Conservation (phyloP, 257 asterid genomes). For the Penstemon newberryi region DNA sequence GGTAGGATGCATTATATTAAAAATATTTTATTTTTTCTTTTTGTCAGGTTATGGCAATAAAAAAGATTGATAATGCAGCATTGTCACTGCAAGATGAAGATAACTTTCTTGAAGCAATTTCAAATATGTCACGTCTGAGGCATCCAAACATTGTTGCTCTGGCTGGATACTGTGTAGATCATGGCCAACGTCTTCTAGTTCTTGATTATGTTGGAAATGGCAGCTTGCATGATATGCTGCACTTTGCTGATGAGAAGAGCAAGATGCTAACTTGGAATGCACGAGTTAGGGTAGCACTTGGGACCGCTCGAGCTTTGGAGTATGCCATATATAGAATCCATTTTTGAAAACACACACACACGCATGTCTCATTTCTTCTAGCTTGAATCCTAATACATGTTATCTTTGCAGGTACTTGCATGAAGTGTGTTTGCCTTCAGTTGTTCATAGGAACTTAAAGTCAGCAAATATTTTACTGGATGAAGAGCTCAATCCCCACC, state of each 20-base stretch:
- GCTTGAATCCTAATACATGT: constrained; percentile 26
- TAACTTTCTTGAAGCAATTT: constrained; percentile 79
- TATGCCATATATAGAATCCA: constrained; percentile 38
- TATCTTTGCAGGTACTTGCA: constrained; percentile 81
- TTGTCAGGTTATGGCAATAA: constrained; percentile 73
- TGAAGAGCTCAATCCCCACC: constrained; percentile 89
- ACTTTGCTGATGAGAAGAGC: constrained; percentile 88
- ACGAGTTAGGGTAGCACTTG: constrained; percentile 95
- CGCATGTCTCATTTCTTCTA: constrained; percentile 7
- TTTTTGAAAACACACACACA: constrained; percentile 4
- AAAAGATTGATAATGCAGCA: constrained; percentile 85
- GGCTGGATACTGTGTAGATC: constrained; percentile 89
- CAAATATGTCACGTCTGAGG: constrained; percentile 88
- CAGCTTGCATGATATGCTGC: constrained; percentile 94
- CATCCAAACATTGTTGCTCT: constrained; percentile 88
- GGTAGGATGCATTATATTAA: no score
- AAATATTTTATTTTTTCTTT: not conserved
- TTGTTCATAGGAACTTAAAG: constrained; percentile 92
- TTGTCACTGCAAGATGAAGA: constrained; percentile 94
- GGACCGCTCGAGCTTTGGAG: constrained; percentile 99
- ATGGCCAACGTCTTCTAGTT: constrained; percentile 90
- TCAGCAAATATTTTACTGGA: constrained; percentile 92
- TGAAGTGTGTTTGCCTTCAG: constrained; percentile 94
- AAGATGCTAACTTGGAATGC: constrained; percentile 92
- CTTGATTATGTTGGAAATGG: constrained; percentile 75